Evolutionary conservation across 495 filamentous ascomycete genomes (phyloP).

Genomic region (Beverwykella pulmonaria): DNA sequence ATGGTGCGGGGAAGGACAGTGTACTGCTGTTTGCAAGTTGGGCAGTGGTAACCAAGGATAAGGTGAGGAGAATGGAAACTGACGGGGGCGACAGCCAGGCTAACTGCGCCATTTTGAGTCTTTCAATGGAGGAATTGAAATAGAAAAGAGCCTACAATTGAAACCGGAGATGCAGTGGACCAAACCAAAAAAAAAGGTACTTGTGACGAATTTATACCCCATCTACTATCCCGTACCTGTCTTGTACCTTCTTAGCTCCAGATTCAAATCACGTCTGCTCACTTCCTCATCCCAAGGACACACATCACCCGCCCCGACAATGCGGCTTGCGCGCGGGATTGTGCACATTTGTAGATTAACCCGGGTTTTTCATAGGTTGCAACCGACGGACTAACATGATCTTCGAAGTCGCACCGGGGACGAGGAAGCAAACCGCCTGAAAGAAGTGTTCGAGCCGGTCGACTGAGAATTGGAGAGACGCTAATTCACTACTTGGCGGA

Average conservation of each 20-base stretch:
- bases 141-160: background rate
- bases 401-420: background rate
- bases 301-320: too few species aligned
- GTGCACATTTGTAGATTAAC: background rate
- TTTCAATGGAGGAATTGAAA: background rate
- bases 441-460: background rate
- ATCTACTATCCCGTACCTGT: background rate
- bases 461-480: background rate
- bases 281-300: background rate
- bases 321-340: background rate
- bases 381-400: conserved; percentile 12
- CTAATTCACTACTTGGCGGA: conserved; percentile 5
- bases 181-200: background rate
- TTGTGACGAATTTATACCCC: background rate
- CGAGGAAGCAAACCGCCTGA: conserved; percentile 4
- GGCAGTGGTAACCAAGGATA: background rate
- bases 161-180: background rate
- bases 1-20: conserved; percentile 18
- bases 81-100: background rate
- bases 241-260: background rate
- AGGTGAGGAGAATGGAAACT: conserved; percentile 5
- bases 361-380: conserved; percentile 15
- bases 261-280: background rate
- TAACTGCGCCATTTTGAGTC: conserved; percentile 27
- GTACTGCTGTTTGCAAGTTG: too few species aligned